These are phyloP conservation scores for Pestalotiopsis sp. DNA, from an alignment of 2,329 filamentous ascomycete species.

Conservation along the genomic window DNA sequence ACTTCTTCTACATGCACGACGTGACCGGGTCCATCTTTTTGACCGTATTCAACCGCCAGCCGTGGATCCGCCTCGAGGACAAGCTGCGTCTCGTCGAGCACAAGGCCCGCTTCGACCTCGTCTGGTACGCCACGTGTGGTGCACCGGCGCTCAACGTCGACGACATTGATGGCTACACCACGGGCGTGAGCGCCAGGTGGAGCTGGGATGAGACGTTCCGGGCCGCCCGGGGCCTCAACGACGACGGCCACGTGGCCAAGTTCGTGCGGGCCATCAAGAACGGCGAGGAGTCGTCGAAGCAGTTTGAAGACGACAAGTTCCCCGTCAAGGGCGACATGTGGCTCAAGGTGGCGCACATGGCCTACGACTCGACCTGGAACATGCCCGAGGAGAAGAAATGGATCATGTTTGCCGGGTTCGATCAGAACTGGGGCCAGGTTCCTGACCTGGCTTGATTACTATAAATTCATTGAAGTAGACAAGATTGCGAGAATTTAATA, in stretches of 20 bases:
- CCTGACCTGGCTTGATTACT: not conserved
- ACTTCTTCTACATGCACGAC: slow-evolving; percentile 59
- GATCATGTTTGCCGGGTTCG: slow-evolving; percentile 18
- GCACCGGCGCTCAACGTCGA: slow-evolving; percentile 39
- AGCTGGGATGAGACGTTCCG: slow-evolving; percentile 30
- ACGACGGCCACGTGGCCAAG: slow-evolving; percentile 39
- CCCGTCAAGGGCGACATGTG: slow-evolving; percentile 28
- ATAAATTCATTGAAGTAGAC: too few species aligned
- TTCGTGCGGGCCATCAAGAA: slow-evolving; percentile 35
- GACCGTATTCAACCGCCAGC: slow-evolving; percentile 28
- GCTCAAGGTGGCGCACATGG: slow-evolving; percentile 24
- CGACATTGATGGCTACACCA: slow-evolving; percentile 21
- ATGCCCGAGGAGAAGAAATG: slow-evolving; percentile 17
- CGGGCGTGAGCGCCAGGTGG: slow-evolving; percentile 17
- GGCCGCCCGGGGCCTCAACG: slow-evolving; percentile 25
- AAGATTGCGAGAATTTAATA: too few species aligned
- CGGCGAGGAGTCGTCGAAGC: slow-evolving; percentile 24
- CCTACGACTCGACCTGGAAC: slow-evolving; percentile 21
- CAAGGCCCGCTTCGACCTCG: slow-evolving; percentile 65
- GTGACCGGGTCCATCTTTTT: slow-evolving; percentile 36
- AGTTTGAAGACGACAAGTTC: slow-evolving; percentile 21
- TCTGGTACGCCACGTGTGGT: slow-evolving; percentile 63
- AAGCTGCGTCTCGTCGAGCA: slow-evolving; percentile 66
- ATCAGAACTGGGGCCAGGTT: slow-evolving; percentile 13
- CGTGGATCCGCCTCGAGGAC: slow-evolving; percentile 34